Percentiles rank a stretch among this genome's conserved stretches.
phyloP scores from a whole-genome alignment of 2,329 filamentous ascomycete species.

The Aspergillus pseudoviridinutans region DNA sequence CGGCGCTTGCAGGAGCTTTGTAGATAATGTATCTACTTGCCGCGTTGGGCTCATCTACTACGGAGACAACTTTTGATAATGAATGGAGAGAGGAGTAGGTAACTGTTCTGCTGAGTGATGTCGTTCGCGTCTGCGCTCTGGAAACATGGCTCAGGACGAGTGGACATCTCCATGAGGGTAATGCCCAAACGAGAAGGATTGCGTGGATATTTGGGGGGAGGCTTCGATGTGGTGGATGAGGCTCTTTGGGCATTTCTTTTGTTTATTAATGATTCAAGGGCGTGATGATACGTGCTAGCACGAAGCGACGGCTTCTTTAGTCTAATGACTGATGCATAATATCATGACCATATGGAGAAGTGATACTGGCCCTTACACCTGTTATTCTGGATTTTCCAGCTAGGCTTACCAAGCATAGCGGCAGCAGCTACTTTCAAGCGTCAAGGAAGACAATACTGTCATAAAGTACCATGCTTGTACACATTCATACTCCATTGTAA shows the following conservation, averaged over 20 bases:
- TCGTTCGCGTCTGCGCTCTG: neutral
- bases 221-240: neutral
- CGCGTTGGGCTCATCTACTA: neutral
- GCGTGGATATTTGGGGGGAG: neutral
- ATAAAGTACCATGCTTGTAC: neutral
- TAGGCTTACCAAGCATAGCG: no score
- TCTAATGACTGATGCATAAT: neutral
- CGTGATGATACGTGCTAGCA: neutral
- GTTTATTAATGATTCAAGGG: neutral
- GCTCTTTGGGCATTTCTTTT: neutral
- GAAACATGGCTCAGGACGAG: neutral
- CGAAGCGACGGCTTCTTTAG: neutral
- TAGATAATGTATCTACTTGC: constrained; percentile 4
- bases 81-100: neutral
- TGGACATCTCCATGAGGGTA: neutral
- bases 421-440: no score
- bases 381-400: no score
- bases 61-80: neutral
- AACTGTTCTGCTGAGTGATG: neutral
- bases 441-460: neutral
- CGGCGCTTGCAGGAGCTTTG: constrained; percentile 40
- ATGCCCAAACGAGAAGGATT: neutral
- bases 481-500: neutral
- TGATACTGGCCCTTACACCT: no score
- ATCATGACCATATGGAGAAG: neutral